Evolutionary conservation across 2,329 filamentous ascomycete genomes (phyloP), one percentile per base, ranked within the genome.

Genomic region (Bisporella sp.): DNA sequence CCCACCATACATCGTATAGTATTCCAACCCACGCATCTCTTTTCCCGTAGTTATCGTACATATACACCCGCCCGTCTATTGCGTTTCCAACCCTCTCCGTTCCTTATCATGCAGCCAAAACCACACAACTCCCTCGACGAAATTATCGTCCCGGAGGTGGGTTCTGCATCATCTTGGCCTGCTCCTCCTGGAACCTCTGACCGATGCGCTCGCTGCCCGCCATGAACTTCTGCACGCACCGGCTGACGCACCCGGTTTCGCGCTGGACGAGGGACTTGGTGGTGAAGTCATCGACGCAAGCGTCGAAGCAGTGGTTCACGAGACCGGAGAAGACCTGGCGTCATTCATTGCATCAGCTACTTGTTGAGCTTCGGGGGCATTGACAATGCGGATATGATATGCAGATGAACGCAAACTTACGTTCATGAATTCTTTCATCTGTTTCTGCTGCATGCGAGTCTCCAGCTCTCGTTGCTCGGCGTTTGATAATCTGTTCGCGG

Each of bases 381-480:
- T 8, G 6, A 4, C 28, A 11, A 31, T 45, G 21, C 30, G 7
- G 5, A 7, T 30, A 11, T 29, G 5, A 7, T 30, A 11, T 29
- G 12, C 13, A 28, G 44, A 39, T 31, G 33, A 42, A 52, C 44
- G 49, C 68, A 21, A 42, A 77, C 89, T 62, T 79, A 97, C 93
- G 64, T 82, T 87, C 85, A 97, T 96, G 69, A 99, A 97, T 69
- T 97, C 92, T 76, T 96, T 96, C 79, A 99, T 89, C 74, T 99
- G 93, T 74, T 93, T 95, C 74, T 88, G 87, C 77, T 97, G 90
- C 82, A 99, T 91, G 72, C 93, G 89, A 73, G 82, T 74, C 73
- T 95, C 86, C 68, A 99, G 87, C 78, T 93, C 89, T 74, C 89
- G 87, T 77, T 95, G 88, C 78, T 97, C 92, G 64, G 82, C 71